phyloP scores from a whole-genome alignment of 192 early-diverging fungal species.

The Coemansia brasiliensis region DNA sequence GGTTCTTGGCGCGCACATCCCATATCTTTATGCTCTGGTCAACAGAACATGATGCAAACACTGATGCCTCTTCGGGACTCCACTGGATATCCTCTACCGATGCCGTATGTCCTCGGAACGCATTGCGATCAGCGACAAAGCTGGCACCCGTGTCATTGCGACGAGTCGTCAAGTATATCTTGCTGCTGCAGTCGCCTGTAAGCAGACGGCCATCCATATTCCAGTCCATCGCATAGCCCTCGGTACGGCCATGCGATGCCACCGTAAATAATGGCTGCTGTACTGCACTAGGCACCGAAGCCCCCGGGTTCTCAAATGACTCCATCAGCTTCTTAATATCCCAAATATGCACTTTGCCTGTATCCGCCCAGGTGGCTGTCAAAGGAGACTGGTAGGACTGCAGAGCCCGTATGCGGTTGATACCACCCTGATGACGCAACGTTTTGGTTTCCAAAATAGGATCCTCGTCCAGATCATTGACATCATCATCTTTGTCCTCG shows the following conservation, averaged over 20 bases:
- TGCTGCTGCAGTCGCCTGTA: conserved; percentile 78
- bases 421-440: conserved; percentile 84
- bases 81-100: conserved; percentile 98
- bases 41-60: conserved; percentile 90
- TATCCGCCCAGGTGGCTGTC: conserved; percentile 91
- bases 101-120: conserved; percentile 80
- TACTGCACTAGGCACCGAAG: conserved; percentile 59
- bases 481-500: conserved; percentile 71
- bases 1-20: conserved; percentile 83
- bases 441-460: conserved; percentile 84
- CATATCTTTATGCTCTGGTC: conserved; percentile 94
- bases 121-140: conserved; percentile 71
- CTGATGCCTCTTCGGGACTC: conserved; percentile 84
- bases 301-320: conserved; percentile 81
- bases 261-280: conserved; percentile 78
- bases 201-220: conserved; percentile 71
- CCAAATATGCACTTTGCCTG: conserved; percentile 93
- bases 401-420: conserved; percentile 82
- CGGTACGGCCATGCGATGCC: conserved; percentile 75
- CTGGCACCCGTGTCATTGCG: conserved; percentile 57
- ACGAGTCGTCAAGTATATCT: conserved; percentile 82
- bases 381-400: conserved; percentile 64
- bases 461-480: conserved; percentile 91
- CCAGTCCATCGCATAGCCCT: conserved; percentile 98
- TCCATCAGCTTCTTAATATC: conserved; percentile 76